phyloP scores from a whole-genome alignment of 768 basidiomycete genomes.

The Coprinopsis cinerea region DNA sequence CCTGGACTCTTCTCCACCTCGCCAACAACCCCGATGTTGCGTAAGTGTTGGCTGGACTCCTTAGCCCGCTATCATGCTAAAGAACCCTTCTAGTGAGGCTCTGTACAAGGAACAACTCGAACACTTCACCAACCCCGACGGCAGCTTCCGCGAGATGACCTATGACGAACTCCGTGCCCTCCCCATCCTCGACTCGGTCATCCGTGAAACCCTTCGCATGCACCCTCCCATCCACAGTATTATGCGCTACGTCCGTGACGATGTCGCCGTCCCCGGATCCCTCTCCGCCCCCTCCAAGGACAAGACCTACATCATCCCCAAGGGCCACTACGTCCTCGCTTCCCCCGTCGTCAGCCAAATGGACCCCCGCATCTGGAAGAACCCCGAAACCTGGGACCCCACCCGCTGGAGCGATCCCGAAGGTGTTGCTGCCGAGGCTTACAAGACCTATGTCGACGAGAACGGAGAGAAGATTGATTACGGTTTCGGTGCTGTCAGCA shows the following conservation, averaged over 20 bases:
- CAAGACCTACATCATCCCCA: slow-evolving; percentile 76
- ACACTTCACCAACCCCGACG: slow-evolving; percentile 73
- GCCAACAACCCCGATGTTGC: slow-evolving; percentile 69
- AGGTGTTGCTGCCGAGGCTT: slow-evolving; percentile 76
- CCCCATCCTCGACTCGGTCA: slow-evolving; percentile 80
- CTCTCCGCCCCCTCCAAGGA: slow-evolving; percentile 76
- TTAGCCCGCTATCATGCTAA: background rate
- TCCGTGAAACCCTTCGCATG: slow-evolving; percentile 88
- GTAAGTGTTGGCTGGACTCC: slow-evolving; percentile 37
- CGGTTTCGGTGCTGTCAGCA: slow-evolving; percentile 92
- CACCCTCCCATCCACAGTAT: slow-evolving; percentile 97
- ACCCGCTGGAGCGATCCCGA: slow-evolving; percentile 80
- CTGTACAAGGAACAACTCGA: slow-evolving; percentile 89
- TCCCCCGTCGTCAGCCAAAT: slow-evolving; percentile 84
- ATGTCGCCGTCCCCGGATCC: slow-evolving; percentile 75
- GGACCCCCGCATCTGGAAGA: slow-evolving; percentile 79
- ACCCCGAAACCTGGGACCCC: slow-evolving; percentile 70
- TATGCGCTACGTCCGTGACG: slow-evolving; percentile 86
- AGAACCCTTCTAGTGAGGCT: slow-evolving; percentile 47
- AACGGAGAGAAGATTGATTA: slow-evolving; percentile 90
- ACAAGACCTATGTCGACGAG: slow-evolving; percentile 68
- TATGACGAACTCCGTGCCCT: slow-evolving; percentile 84
- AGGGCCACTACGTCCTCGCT: slow-evolving; percentile 85
- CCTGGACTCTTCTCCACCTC: slow-evolving; percentile 87
- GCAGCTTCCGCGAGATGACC: slow-evolving; percentile 70